phyloP scores from a whole-genome alignment of 176 grass and related monocot genomes.

The Pontederia paniculata region DNA sequence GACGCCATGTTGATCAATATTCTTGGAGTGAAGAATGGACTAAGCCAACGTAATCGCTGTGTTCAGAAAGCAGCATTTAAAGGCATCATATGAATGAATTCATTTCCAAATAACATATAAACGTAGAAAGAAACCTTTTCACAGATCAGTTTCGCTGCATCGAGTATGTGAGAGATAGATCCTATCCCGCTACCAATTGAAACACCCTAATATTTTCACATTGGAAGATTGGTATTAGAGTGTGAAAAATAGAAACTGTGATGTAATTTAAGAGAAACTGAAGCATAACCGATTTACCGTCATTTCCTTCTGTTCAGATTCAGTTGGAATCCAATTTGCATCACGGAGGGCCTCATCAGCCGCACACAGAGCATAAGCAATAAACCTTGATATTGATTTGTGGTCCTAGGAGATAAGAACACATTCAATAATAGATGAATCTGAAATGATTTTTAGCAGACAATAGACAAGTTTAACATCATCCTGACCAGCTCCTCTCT shows the following conservation, averaged over 20 bases:
- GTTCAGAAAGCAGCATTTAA: conserved; percentile 5
- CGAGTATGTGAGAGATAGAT: conserved; percentile 80
- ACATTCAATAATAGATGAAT: conserved; percentile 2
- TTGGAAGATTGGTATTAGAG: conserved; percentile 6
- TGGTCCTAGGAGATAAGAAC: conserved; percentile 52
- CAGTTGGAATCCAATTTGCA: conserved; percentile 57
- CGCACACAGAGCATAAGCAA: conserved; percentile 86
- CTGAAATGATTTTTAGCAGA: neutral
- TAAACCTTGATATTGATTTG: conserved; percentile 73
- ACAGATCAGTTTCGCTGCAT: conserved; percentile 56
- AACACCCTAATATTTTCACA: conserved; percentile 56
- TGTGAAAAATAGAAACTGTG: neutral
- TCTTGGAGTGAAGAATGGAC: conserved; percentile 78
- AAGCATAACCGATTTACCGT: conserved; percentile 39
- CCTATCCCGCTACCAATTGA: conserved; percentile 82
- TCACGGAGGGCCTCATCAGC: conserved; percentile 88
- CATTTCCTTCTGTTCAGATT: conserved; percentile 65
- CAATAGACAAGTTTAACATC: neutral
- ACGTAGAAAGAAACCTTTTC: conserved; percentile 50
- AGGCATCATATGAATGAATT: neutral
- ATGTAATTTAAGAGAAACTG: neutral
- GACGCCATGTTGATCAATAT: conserved; percentile 99
- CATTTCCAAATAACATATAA: neutral
- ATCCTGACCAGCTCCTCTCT: no score
- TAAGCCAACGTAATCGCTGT: conserved; percentile 73